phyloP scores from a whole-genome alignment of 352 stramenopile genomes.

The Thalassiosira oceanica region DNA sequence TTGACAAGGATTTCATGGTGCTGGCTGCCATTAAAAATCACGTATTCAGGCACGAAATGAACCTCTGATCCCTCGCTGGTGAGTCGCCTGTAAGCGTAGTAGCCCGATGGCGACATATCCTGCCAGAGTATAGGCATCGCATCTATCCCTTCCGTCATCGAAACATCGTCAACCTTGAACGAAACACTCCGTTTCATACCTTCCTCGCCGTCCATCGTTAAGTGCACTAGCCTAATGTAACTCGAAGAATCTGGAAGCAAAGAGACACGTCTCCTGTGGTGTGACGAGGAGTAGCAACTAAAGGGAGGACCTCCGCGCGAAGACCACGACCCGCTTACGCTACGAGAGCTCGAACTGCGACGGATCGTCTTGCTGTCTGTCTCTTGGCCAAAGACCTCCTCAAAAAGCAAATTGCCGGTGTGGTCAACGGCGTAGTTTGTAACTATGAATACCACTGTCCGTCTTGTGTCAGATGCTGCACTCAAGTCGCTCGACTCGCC shows the following conservation, averaged over 20 bases:
- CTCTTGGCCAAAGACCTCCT: too few relatives aligned
- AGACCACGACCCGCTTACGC: conserved; percentile 18
- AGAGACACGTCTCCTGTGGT: conserved; percentile 61
- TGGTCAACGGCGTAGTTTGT: conserved; percentile 80
- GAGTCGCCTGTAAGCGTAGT: conserved; percentile 76
- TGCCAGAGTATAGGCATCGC: conserved; percentile 72
- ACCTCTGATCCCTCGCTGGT: conserved; percentile 72
- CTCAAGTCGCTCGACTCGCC: neutral
- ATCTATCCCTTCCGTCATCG: conserved; percentile 73
- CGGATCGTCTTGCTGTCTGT: too few relatives aligned
- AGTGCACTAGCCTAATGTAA: conserved; percentile 64
- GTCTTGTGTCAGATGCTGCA: conserved; percentile 1
- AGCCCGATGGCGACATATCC: conserved; percentile 59
- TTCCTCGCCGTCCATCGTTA: conserved; percentile 76
- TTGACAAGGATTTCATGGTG: conserved; percentile 62
- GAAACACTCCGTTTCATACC: conserved; percentile 63
- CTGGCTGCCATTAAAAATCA: conserved; percentile 79
- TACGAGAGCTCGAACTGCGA: conserved; percentile 12
- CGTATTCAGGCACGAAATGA: conserved; percentile 80
- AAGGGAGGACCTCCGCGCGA: conserved; percentile 46
- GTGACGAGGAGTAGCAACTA: conserved; percentile 65
- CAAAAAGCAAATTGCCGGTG: conserved; percentile 77
- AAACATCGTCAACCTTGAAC: conserved; percentile 74
- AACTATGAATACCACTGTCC: conserved; percentile 67
- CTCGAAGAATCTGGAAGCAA: conserved; percentile 60